Percentiles rank a stretch among this genome's conserved stretches.
phyloP scores from a whole-genome alignment of 1,284 basidiomycete species.

The Termitomyces sp. region DNA sequence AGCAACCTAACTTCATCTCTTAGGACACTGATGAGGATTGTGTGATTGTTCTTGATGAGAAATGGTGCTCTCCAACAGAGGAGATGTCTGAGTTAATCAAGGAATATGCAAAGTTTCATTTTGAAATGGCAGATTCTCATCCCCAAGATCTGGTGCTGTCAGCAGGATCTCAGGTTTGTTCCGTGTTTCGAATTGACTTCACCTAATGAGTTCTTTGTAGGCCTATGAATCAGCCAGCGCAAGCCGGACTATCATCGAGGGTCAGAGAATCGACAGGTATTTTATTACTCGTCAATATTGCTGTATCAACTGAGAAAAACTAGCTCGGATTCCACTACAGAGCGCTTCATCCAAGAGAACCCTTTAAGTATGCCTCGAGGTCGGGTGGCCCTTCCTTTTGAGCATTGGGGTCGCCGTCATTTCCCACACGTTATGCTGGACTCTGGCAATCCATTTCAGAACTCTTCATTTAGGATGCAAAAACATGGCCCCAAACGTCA shows the following conservation, averaged over 20 bases:
- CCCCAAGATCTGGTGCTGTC: neutral
- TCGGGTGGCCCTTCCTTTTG: no score
- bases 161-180: neutral
- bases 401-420: no score
- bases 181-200: neutral
- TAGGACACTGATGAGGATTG: neutral
- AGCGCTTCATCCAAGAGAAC: no score
- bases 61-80: neutral
- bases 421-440: no score
- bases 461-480: no score
- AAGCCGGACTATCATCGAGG: neutral
- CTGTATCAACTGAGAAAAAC: neutral
- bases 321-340: no score
- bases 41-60: neutral
- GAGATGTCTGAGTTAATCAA: neutral
- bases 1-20: neutral
- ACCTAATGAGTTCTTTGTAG: neutral
- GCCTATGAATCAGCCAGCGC: neutral
- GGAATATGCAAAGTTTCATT: neutral
- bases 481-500: slow-evolving; percentile 82
- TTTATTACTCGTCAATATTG: neutral
- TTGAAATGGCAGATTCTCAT: neutral
- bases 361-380: no score
- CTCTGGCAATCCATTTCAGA: no score
- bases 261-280: neutral